These are phyloP conservation scores for Lentithecium fluviatile DNA, from an alignment of 495 filamentous ascomycete species.

Conservation along the genomic window DNA sequence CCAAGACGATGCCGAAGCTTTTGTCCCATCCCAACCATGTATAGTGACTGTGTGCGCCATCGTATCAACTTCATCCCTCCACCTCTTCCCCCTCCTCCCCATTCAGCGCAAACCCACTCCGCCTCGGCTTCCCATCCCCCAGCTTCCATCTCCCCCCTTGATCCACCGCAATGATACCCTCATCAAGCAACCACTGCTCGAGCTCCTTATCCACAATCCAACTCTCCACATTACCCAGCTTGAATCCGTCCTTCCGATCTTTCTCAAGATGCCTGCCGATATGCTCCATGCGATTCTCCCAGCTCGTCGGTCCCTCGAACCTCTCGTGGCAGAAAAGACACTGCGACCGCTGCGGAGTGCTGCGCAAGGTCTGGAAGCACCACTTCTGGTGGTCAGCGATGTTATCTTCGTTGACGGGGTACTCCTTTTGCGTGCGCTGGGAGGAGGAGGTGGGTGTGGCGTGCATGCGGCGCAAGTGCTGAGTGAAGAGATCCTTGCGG, in stretches of 20 bases:
- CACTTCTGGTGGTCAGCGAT: slow-evolving; percentile 51
- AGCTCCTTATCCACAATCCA: slow-evolving; percentile 50
- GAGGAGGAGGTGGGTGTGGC: slow-evolving; percentile 32
- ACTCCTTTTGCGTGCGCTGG: slow-evolving; percentile 2
- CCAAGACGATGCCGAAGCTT: not conserved
- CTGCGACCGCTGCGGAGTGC: slow-evolving; percentile 57
- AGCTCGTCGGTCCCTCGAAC: slow-evolving; percentile 65
- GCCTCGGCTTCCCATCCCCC: slow-evolving; percentile 34
- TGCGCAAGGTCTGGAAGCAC: slow-evolving; percentile 61
- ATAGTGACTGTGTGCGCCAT: not conserved
- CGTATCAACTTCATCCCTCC: not conserved
- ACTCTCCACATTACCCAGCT: slow-evolving; percentile 38
- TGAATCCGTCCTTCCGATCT: slow-evolving; percentile 37
- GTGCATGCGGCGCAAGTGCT: slow-evolving; percentile 95
- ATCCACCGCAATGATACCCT: slow-evolving; percentile 47
- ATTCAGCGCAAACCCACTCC: not conserved
- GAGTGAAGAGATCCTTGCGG: slow-evolving; percentile 89
- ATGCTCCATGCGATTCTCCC: slow-evolving; percentile 90
- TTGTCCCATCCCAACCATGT: not conserved
- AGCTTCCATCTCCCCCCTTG: slow-evolving; percentile 29
- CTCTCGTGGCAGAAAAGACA: slow-evolving; percentile 66
- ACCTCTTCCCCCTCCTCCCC: not conserved
- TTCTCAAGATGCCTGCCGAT: slow-evolving; percentile 78
- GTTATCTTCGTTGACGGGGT: slow-evolving; percentile 35
- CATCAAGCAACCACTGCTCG: slow-evolving; percentile 53